Base-by-base conservation (phyloP, 176 grass and related monocot species). In the Ananas comosus region DNA sequence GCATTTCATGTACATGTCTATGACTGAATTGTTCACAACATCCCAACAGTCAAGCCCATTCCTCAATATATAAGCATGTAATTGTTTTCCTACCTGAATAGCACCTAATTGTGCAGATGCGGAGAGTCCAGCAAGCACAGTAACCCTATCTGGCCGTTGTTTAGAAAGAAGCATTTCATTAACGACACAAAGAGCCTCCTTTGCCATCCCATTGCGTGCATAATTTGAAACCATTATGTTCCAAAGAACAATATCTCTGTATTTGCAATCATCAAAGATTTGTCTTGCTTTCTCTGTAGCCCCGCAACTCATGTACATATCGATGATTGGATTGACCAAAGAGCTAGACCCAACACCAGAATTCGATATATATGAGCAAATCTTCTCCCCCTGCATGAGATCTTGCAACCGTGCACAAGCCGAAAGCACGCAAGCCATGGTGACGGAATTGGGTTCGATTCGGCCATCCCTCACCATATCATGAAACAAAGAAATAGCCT, bases 1-100 rank as follows among this genome's bases (percentile, higher is more conserved):
- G 17, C 52, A 57, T 51, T 72, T 72, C 70, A 58, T 72, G 51
- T 72, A 59, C 70, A 72, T 72, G 70, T 58, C 70, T n/a, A 58
- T 56, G 21, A 72, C 1, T 8, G 70, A 33, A 48, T 72, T 72
- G 70, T 19, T 56, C 11, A 72, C 52, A 29, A 21, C 23, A 47
- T 72, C 51, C 21, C 70, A 58, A 58, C 27, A 3, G 47, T 57
- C 70, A 3, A 72, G 47, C 17, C 25, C 3, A 11, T 72, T 54
- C 57, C 52, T 72, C 70, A 72, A n/a, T 12, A 72, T 56, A 51
- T 72, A 72, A 72, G 25, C 51, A 48, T 72, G 52, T n/a, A 72
- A 72, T 72, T 54, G 11, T 58, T 57, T 72, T 16, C 70, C 70
- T 17, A 72, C 3, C 13, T 12, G 21, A 54, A 72, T 11, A 25